A percentile compares a stretch with the other conserved stretches of the same genome.
phyloP scores from a whole-genome alignment of 1,284 basidiomycete species.

The Puccinia polysora region DNA sequence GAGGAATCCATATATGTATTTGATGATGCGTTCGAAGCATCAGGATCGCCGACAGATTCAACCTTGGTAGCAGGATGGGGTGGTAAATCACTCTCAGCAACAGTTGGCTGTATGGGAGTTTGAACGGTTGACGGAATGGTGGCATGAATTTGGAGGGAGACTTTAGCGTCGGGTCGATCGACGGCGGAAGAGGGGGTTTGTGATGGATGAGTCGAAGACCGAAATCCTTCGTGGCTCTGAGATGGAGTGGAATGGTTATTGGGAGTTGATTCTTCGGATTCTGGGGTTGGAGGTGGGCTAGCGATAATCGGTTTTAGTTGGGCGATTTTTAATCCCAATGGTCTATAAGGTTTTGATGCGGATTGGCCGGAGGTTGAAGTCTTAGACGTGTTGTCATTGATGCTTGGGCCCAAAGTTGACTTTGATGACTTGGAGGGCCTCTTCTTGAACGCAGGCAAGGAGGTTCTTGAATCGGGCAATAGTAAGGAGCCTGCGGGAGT shows the following conservation, averaged over 20 bases:
- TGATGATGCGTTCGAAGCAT: too few relatives aligned
- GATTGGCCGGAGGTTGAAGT: neutral
- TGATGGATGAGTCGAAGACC: too few relatives aligned
- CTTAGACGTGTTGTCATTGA: neutral
- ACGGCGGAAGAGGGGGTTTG: neutral
- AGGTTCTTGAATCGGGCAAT: slow-evolving; percentile 29
- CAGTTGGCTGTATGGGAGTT: too few relatives aligned
- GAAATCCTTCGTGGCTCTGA: neutral
- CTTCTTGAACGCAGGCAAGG: slow-evolving; percentile 41
- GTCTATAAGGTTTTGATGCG: slow-evolving; percentile 32
- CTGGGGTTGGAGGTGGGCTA: neutral
- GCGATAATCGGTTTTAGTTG: slow-evolving; percentile 32
- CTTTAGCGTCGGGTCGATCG: neutral
- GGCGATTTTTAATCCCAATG: slow-evolving; percentile 37
- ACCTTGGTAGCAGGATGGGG: too few relatives aligned
- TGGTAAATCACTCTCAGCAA: too few relatives aligned
- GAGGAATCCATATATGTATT: too few relatives aligned
- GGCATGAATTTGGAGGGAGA: neutral
- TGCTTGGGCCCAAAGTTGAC: neutral
- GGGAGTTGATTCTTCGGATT: neutral
- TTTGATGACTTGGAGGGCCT: slow-evolving; percentile 14
- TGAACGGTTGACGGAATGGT: too few relatives aligned
- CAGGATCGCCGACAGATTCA: too few relatives aligned
- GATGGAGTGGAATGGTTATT: slow-evolving; percentile 4
- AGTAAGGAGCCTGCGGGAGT: slow-evolving; percentile 5